Percentiles rank a stretch among this genome's conserved stretches.
Conservation (phyloP, 75 land plant genomes). For the Selaginella tamariscina region DNA sequence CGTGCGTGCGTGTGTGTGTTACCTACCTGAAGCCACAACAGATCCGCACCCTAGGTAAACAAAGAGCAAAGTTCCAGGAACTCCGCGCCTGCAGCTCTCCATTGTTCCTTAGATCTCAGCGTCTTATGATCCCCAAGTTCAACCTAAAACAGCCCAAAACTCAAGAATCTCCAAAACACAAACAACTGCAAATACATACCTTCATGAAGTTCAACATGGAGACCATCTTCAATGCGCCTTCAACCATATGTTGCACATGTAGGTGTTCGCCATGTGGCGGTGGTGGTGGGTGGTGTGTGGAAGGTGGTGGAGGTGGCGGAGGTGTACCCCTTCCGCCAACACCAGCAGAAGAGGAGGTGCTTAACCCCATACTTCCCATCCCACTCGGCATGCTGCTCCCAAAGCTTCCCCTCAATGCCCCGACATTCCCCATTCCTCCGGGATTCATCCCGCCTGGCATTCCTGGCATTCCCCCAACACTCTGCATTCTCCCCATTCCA, state of each 20-base stretch:
- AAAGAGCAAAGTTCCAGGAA: slow-evolving; percentile 30
- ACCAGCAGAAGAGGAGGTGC: not conserved
- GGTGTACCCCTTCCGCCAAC: too few relatives aligned
- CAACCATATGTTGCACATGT: slow-evolving; percentile 26
- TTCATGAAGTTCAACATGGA: slow-evolving; percentile 36
- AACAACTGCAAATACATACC: slow-evolving; percentile 5
- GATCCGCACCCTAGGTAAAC: slow-evolving; percentile 35
- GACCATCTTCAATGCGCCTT: slow-evolving; percentile 21
- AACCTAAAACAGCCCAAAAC: slow-evolving; percentile 15
- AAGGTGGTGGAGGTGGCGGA: not conserved
- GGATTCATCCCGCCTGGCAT: not conserved
- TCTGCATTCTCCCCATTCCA: not conserved
- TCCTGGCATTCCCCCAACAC: not conserved
- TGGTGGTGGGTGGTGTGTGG: not conserved
- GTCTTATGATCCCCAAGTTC: slow-evolving; percentile 33
- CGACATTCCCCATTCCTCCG: not conserved
- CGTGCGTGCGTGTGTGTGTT: not conserved
- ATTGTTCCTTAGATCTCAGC: slow-evolving; percentile 29
- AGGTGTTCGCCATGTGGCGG: not conserved
- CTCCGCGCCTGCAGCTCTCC: slow-evolving; percentile 35
- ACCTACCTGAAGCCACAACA: slow-evolving; percentile 28
- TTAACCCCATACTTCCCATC: not conserved
- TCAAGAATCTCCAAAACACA: not conserved
- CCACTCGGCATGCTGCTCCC: not conserved
- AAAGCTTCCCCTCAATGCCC: not conserved